These are phyloP conservation scores for Beauveria asiatica DNA, from an alignment of 2,329 filamentous ascomycete genomes.

Conservation along the genomic window DNA sequence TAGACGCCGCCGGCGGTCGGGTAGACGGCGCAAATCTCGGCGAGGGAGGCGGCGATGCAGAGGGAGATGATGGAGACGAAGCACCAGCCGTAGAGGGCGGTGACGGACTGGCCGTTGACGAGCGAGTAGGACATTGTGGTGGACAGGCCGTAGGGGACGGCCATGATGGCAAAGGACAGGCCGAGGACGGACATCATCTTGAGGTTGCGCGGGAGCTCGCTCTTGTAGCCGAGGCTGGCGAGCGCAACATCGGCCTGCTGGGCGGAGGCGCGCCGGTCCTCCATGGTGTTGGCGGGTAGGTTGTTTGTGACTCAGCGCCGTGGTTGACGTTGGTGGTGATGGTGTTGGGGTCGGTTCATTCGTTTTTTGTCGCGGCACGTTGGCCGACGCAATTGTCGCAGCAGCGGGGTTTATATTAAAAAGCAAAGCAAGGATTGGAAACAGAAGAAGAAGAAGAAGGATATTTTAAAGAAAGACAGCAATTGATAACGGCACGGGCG, in stretches of 20 bases:
- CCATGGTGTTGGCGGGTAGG: not conserved
- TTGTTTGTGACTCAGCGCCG: not conserved
- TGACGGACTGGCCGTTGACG: conserved; percentile 64
- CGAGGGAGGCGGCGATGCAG: conserved; percentile 61
- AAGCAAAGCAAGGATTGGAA: not conserved
- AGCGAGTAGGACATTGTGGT: conserved; percentile 44
- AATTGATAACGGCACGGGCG: too few relatives aligned
- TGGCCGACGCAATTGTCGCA: not conserved
- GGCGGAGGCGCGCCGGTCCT: conserved; percentile 14
- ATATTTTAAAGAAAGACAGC: too few relatives aligned
- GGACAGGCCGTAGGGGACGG: conserved; percentile 41
- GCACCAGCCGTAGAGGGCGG: conserved; percentile 63
- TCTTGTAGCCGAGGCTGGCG: conserved; percentile 40
- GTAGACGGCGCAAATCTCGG: conserved; percentile 65
- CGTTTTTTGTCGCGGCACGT: not conserved
- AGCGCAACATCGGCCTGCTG: conserved; percentile 33
- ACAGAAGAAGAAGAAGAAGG: not conserved
- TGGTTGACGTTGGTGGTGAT: not conserved
- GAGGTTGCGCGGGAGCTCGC: conserved; percentile 41
- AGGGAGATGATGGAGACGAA: conserved; percentile 61
- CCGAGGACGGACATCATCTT: conserved; percentile 40
- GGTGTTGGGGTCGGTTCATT: not conserved
- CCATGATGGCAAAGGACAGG: conserved; percentile 43
- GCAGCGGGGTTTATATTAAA: not conserved
- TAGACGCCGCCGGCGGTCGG: conserved; percentile 56